Conservation (phyloP, 768 basidiomycete species). For the Tulasnella calospora region DNA sequence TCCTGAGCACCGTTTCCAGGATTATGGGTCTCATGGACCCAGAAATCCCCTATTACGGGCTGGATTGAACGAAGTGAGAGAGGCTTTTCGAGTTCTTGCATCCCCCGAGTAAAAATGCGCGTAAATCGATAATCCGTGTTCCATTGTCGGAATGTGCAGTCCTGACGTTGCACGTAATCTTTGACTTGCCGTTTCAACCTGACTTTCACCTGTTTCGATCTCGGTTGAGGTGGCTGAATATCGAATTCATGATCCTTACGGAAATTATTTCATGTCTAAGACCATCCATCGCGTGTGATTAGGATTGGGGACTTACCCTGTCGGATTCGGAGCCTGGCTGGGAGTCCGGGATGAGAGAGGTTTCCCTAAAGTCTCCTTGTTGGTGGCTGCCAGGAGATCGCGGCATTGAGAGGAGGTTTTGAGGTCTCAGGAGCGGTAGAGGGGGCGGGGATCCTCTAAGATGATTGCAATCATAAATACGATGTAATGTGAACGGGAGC, state of each 20-base stretch:
- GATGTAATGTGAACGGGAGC: not conserved
- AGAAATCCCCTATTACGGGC: not conserved
- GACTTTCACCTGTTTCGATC: not conserved
- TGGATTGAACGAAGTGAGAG: not conserved
- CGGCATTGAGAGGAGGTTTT: not conserved
- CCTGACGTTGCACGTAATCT: not conserved
- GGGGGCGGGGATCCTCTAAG: not conserved
- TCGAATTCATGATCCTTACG: not conserved
- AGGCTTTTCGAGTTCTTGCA: not conserved
- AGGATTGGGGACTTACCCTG: not conserved
- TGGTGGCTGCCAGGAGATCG: not conserved
- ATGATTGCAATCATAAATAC: not conserved
- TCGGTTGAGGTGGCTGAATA: not conserved
- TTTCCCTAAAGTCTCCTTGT: not conserved
- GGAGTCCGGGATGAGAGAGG: not conserved
- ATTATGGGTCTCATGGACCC: not conserved
- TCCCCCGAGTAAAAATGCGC: not conserved
- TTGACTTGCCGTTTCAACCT: not conserved
- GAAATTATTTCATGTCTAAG: too few species aligned
- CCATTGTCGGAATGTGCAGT: not conserved
- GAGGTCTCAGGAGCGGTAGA: not conserved
- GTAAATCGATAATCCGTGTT: not conserved
- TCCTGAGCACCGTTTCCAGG: not conserved
- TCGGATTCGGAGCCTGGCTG: not conserved
- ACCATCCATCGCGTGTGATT: too few species aligned